Evolutionary conservation across 2,329 filamentous ascomycete species (phyloP).

Genomic region (Colletotrichum sp.): DNA sequence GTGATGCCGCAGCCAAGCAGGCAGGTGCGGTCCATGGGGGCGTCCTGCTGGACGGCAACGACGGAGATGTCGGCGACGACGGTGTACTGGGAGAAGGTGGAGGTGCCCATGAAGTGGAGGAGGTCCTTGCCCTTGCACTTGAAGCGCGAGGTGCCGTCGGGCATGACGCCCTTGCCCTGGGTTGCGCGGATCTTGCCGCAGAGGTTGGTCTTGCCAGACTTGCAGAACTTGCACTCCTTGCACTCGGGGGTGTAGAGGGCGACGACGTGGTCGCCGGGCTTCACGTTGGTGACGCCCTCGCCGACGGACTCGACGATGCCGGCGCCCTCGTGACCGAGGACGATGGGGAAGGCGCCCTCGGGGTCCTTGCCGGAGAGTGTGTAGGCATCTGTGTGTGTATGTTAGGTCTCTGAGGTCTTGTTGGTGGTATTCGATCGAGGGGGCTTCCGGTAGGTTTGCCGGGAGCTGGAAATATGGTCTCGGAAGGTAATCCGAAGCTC

Average conservation of each 20-base stretch:
- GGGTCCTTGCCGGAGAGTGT: conserved; percentile 96
- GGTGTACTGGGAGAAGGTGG: conserved; percentile 98
- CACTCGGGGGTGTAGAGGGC: conserved; percentile 96
- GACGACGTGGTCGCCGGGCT: conserved; percentile 89
- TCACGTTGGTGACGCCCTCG: conserved; percentile 93
- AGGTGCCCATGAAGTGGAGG: conserved; percentile 99
- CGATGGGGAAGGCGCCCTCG: conserved; percentile 89
- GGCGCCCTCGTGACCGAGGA: conserved; percentile 89
- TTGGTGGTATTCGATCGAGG: not conserved
- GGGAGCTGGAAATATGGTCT: not conserved
- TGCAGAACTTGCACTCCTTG: conserved; percentile 99
- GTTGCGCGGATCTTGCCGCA: conserved; percentile 97
- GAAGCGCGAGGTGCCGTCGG: conserved; percentile 94
- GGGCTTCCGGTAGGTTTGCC: not conserved
- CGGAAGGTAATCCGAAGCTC: not conserved
- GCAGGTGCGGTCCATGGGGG: conserved; percentile 95
- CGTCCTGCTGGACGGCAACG: conserved; percentile 87
- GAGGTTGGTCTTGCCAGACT: conserved; percentile 98
- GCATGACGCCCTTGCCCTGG: conserved; percentile 95
- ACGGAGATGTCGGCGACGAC: conserved; percentile 99
- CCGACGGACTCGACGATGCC: conserved; percentile 93
- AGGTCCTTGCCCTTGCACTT: conserved; percentile 93
- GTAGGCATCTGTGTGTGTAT: conserved; percentile 73
- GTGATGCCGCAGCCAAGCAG: conserved; percentile 98
- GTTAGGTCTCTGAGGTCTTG: not conserved